phyloP scores from a whole-genome alignment of 306 rosid species.

The Cercis canadensis region DNA sequence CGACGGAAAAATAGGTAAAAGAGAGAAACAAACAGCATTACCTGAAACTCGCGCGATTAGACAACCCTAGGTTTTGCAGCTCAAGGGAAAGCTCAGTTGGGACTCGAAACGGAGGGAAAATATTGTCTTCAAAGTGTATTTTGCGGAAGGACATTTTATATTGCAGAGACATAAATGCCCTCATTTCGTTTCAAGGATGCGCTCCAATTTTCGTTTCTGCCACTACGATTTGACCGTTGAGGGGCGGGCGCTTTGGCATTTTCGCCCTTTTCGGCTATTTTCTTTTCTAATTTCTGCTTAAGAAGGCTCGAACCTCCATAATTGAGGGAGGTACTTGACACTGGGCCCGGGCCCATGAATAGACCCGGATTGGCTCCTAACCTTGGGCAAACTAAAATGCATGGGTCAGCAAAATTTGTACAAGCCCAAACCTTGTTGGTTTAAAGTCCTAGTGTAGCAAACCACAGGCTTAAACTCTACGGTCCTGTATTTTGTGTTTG shows the following conservation, averaged over 20 bases:
- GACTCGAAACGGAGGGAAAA: constrained; percentile 39
- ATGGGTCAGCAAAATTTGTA: too few relatives aligned
- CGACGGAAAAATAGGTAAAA: background rate
- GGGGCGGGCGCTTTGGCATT: background rate
- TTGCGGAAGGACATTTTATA: background rate
- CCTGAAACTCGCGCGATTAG: constrained; percentile 21
- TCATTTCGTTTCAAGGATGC: background rate
- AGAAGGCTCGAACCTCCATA: too few relatives aligned
- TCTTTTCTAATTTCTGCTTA: background rate
- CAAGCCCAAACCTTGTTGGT: too few relatives aligned
- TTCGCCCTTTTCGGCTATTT: background rate
- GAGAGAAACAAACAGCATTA: background rate
- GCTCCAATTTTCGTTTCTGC: background rate
- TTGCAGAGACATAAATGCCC: background rate
- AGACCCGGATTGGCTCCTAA: too few relatives aligned
- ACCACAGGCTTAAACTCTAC: too few relatives aligned
- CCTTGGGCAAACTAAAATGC: too few relatives aligned
- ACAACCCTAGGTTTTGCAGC: constrained; percentile 28
- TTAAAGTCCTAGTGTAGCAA: too few relatives aligned
- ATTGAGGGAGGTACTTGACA: too few relatives aligned
- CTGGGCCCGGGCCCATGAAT: too few relatives aligned
- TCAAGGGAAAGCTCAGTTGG: background rate
- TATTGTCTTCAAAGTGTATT: background rate
- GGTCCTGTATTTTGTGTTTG: too few relatives aligned
- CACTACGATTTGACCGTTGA: constrained; percentile 26